Evolutionary conservation across 1,284 basidiomycete species (phyloP).

Genomic region (Moniliophthora roreri): DNA sequence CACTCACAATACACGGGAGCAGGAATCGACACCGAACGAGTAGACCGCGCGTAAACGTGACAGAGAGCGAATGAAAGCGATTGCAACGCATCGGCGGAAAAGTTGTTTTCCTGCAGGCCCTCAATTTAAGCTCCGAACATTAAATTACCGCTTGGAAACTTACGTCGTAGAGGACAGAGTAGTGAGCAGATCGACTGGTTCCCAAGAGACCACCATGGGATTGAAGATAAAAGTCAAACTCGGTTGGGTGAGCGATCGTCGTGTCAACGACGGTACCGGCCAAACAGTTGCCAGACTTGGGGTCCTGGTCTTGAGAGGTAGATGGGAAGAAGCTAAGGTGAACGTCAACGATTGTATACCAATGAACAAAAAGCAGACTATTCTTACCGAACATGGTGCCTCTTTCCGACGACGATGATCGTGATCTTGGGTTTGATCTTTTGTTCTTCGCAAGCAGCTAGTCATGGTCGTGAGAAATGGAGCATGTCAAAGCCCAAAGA

Average conservation of each 20-base stretch:
- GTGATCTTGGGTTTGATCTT: slow-evolving; percentile 68
- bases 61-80: slow-evolving; percentile 74
- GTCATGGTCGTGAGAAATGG: no score
- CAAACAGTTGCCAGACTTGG: slow-evolving; percentile 66
- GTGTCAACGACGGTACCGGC: slow-evolving; percentile 78
- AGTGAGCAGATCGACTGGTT: slow-evolving; percentile 68
- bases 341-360: background rate
- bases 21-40: slow-evolving; percentile 81
- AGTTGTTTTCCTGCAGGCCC: slow-evolving; percentile 30
- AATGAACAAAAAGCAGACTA: background rate
- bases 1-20: slow-evolving; percentile 80
- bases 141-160: background rate
- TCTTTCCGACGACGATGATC: slow-evolving; percentile 74
- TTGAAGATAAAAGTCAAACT: slow-evolving; percentile 82
- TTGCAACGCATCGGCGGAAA: slow-evolving; percentile 61
- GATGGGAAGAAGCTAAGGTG: slow-evolving; percentile 21
- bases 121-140: background rate
- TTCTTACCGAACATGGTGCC: slow-evolving; percentile 64
- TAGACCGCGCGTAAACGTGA: slow-evolving; percentile 80
- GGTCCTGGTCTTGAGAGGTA: slow-evolving; percentile 52
- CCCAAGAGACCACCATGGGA: slow-evolving; percentile 68
- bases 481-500: no score
- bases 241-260: slow-evolving; percentile 69
- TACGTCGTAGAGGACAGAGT: slow-evolving; percentile 34
- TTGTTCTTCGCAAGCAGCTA: slow-evolving; percentile 53